These are phyloP conservation scores for Trametes sp. DNA, from an alignment of 1,284 basidiomycete species.

Conservation along the genomic window DNA sequence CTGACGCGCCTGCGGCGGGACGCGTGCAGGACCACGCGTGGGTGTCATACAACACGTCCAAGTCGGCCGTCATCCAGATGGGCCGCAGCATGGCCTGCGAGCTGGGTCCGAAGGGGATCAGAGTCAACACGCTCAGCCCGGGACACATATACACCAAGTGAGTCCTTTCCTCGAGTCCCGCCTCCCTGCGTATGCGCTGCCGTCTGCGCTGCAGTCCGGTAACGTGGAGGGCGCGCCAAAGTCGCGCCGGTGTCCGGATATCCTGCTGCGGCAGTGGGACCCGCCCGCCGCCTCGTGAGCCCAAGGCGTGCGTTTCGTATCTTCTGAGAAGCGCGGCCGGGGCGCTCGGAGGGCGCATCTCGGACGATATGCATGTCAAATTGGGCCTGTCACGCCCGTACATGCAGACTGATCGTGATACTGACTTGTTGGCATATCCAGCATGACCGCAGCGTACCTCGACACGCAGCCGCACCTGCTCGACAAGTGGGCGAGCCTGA, in stretches of 20 bases:
- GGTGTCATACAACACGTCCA: conserved; percentile 84
- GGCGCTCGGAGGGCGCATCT: neutral
- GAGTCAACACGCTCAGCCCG: conserved; percentile 80
- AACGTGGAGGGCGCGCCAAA: neutral
- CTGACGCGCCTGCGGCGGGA: conserved; percentile 3
- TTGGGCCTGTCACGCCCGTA: neutral
- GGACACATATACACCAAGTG: conserved; percentile 80
- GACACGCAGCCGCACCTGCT: conserved; percentile 74
- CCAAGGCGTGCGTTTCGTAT: neutral
- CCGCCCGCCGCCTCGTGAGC: conserved; percentile 10
- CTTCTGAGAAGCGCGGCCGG: neutral
- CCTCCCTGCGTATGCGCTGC: neutral
- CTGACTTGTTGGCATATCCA: conserved; percentile 32
- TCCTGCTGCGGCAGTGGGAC: conserved; percentile 2
- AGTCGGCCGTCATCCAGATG: conserved; percentile 86
- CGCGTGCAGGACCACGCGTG: conserved; percentile 69
- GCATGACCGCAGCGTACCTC: conserved; percentile 82
- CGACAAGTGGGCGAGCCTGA: conserved; percentile 76
- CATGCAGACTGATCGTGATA: neutral
- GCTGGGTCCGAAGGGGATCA: conserved; percentile 72
- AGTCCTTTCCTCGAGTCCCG: conserved; percentile 35
- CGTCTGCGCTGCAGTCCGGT: neutral
- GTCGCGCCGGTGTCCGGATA: neutral
- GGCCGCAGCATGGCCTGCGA: conserved; percentile 86
- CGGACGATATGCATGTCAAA: neutral